Evolutionary conservation across 1,284 basidiomycete genomes (phyloP).

Genomic region (Pseudozyma flocculosa): DNA sequence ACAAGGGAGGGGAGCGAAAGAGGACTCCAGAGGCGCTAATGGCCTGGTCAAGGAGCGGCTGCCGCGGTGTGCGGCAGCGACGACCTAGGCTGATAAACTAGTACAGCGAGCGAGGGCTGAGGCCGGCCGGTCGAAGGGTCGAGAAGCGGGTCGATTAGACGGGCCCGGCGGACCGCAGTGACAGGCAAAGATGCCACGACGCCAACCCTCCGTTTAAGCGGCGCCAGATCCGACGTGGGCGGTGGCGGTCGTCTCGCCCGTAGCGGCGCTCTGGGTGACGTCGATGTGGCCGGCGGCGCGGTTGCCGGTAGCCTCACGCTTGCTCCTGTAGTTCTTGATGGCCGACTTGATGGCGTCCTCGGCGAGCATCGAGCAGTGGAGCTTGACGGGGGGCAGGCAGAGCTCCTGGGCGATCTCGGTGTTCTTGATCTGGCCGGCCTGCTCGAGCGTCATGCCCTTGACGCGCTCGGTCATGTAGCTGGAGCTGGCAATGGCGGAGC

Average conservation of each 20-base stretch:
- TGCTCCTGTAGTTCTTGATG: conserved; percentile 54
- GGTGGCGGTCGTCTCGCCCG: conserved; percentile 69
- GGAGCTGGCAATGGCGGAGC: conserved; percentile 88
- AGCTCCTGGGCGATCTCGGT: conserved; percentile 96
- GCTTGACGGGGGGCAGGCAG: conserved; percentile 86
- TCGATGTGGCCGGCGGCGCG: conserved; percentile 68
- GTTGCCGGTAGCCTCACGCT: conserved; percentile 48
- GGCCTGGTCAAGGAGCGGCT: no score
- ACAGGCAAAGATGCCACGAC: no score
- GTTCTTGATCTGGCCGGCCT: conserved; percentile 95
- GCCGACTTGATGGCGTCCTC: conserved; percentile 85
- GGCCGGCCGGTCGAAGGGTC: no score
- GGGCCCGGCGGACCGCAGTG: no score
- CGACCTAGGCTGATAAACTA: no score
- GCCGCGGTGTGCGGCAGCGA: no score
- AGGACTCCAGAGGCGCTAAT: no score
- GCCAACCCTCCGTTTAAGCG: no score
- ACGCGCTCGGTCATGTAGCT: conserved; percentile 81
- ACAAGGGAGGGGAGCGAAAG: no score
- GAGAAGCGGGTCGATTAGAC: no score
- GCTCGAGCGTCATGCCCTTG: conserved; percentile 88
- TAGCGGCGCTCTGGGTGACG: conserved; percentile 70
- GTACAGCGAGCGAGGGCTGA: no score
- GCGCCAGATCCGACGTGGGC: conserved; percentile 63
- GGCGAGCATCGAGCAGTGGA: conserved; percentile 77